Evolutionary conservation across 805 yeast species (phyloP).

Genomic region (Nakazawaea siamensis): DNA sequence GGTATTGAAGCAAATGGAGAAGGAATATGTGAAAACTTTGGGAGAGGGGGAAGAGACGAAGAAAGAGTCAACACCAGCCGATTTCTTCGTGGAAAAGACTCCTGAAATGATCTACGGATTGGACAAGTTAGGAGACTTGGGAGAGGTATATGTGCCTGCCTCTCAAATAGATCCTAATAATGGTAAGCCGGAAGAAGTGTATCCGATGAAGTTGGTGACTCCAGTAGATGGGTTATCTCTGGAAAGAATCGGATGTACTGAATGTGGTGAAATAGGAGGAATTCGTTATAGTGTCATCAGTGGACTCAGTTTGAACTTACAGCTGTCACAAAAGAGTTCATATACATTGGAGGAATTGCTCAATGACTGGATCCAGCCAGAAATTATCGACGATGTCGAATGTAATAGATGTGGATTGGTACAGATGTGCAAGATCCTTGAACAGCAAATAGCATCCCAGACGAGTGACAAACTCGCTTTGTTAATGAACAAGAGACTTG

Average conservation of each 20-base stretch:
- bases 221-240: constrained; percentile 90
- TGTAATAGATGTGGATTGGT: constrained; percentile 86
- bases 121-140: constrained; percentile 47
- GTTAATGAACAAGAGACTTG: constrained; percentile 36
- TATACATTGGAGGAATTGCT: constrained; percentile 43
- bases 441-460: constrained; percentile 25
- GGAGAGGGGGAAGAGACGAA: constrained; percentile 16
- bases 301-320: constrained; percentile 66
- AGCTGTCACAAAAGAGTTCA: constrained; percentile 35
- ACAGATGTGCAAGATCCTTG: constrained; percentile 46
- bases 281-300: constrained; percentile 73
- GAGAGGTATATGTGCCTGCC: constrained; percentile 65
- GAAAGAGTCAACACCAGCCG: constrained; percentile 5
- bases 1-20: constrained; percentile 58
- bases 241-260: constrained; percentile 83
- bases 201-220: constrained; percentile 55
- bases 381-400: constrained; percentile 86
- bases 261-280: constrained; percentile 93
- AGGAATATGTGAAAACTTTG: constrained; percentile 33
- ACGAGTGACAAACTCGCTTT: constrained; percentile 19
- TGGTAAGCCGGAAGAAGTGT: constrained; percentile 33
- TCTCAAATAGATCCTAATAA: constrained; percentile 69
- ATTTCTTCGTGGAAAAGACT: constrained; percentile 11
- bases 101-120: constrained; percentile 27
- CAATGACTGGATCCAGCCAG: constrained; percentile 67